Conservation (phyloP, 2,329 filamentous ascomycete species). For the Neonectria hederae region DNA sequence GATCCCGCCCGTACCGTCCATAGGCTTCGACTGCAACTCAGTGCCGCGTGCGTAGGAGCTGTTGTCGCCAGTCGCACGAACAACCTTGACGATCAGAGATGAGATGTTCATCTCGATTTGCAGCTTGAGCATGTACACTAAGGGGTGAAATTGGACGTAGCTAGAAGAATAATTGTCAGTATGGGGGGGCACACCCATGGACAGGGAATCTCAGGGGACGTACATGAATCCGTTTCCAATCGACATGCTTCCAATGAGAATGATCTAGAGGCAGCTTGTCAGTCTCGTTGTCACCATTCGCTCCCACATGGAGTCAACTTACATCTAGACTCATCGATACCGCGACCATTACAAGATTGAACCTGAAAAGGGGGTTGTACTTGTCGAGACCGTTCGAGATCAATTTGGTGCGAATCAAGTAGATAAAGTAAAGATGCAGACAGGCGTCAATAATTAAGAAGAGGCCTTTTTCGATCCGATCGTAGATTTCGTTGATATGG, state of each 20-base stretch:
- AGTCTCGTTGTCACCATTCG: not conserved
- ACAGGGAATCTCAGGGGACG: not conserved
- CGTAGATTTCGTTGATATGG: slow-evolving; percentile 20
- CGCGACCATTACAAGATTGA: slow-evolving; percentile 21
- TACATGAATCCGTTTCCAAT: slow-evolving; percentile 34
- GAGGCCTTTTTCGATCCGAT: slow-evolving; percentile 21
- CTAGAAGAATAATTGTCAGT: slow-evolving; percentile 14
- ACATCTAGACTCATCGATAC: slow-evolving; percentile 65
- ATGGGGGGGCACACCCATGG: not conserved
- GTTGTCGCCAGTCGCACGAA: slow-evolving; percentile 37
- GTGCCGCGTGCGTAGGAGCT: slow-evolving; percentile 30
- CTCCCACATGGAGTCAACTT: slow-evolving; percentile 47
- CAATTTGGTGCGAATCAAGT: slow-evolving; percentile 69
- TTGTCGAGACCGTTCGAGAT: slow-evolving; percentile 75
- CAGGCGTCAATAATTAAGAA: slow-evolving; percentile 24
- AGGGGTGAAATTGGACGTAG: slow-evolving; percentile 39
- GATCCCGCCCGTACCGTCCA: not conserved
- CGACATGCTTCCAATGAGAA: slow-evolving; percentile 33
- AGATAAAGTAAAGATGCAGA: slow-evolving; percentile 69
- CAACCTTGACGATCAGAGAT: slow-evolving; percentile 34
- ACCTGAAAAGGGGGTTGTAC: slow-evolving; percentile 51
- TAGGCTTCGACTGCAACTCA: slow-evolving; percentile 30
- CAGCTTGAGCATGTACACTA: slow-evolving; percentile 40
- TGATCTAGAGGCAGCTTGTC: slow-evolving; percentile 14
- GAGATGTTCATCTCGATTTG: slow-evolving; percentile 42